Evolutionary conservation across 352 stramenopile genomes (phyloP).

Genomic region (Heterotrichella gracilis): DNA sequence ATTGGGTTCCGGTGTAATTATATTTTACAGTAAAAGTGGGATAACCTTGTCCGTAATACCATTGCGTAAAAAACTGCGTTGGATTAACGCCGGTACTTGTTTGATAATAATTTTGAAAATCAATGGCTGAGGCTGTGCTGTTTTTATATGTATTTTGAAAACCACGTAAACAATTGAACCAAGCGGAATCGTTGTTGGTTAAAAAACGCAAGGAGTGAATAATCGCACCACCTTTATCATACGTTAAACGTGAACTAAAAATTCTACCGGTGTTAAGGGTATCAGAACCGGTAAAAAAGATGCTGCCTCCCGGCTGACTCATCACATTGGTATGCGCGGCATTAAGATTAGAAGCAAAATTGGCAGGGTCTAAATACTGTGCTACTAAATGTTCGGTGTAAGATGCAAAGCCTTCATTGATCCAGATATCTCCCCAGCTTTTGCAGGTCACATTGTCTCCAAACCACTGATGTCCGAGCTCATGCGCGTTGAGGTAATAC

Average conservation of each 20-base stretch:
- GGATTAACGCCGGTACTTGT: not conserved
- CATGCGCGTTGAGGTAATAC: not conserved
- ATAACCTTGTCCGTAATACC: not conserved
- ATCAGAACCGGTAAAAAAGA: not conserved
- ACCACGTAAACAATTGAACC: not conserved
- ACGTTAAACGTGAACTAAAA: not conserved
- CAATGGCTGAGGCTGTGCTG: not conserved
- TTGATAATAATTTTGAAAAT: constrained; percentile 8
- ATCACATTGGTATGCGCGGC: not conserved
- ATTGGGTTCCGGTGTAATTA: not conserved
- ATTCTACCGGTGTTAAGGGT: not conserved
- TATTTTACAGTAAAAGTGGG: not conserved
- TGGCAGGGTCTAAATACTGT: not conserved
- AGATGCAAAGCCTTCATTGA: not conserved
- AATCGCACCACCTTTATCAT: not conserved
- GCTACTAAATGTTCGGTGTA: not conserved
- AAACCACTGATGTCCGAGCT: not conserved
- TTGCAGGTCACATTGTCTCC: not conserved
- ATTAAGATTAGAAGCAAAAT: not conserved
- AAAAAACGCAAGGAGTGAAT: not conserved
- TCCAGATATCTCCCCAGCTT: not conserved
- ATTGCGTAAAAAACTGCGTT: not conserved
- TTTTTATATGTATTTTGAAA: constrained; percentile 8
- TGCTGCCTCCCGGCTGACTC: not conserved
- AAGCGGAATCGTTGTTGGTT: not conserved